These are phyloP conservation scores for Acrodontium crateriforme DNA, from an alignment of 2,329 filamentous ascomycete genomes.

Conservation along the genomic window DNA sequence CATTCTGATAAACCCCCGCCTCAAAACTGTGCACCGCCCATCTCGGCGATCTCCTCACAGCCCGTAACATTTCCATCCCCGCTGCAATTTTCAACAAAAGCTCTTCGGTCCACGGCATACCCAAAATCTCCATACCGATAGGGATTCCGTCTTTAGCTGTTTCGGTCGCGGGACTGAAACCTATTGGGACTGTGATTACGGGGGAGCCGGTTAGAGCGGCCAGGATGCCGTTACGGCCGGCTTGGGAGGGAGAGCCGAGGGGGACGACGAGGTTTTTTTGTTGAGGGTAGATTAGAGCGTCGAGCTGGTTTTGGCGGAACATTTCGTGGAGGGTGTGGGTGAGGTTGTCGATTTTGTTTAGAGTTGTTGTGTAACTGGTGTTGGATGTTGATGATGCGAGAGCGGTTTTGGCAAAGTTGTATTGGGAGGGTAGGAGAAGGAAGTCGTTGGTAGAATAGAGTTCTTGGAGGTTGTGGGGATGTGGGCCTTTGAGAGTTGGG, in stretches of 20 bases:
- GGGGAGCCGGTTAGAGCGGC: conserved; percentile 41
- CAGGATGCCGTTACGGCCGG: conserved; percentile 45
- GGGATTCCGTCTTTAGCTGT: conserved; percentile 45
- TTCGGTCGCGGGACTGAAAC: conserved; percentile 35
- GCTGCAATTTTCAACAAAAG: conserved; percentile 42
- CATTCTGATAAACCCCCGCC: conserved; percentile 12
- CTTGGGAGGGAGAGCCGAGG: conserved; percentile 42
- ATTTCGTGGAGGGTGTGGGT: conserved; percentile 37
- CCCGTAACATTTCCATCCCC: conserved; percentile 28
- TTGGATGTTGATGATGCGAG: conserved; percentile 40
- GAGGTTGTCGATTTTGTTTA: conserved; percentile 38
- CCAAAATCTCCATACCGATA: conserved; percentile 51
- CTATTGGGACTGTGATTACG: conserved; percentile 40
- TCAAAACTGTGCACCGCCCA: conserved; percentile 31
- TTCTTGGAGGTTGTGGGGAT: conserved; percentile 33
- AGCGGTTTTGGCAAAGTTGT: conserved; percentile 39
- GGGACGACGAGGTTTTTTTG: conserved; percentile 50
- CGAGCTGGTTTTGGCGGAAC: conserved; percentile 36
- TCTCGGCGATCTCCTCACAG: conserved; percentile 33
- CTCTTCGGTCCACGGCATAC: conserved; percentile 41
- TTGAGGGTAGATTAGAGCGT: conserved; percentile 50
- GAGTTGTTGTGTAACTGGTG: conserved; percentile 31
- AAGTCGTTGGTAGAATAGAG: conserved; percentile 40
- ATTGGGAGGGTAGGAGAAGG: conserved; percentile 46
- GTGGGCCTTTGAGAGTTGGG: conserved; percentile 27